Conservation (phyloP, 139 green algal genomes). For the Tetraselmis chui region DNA sequence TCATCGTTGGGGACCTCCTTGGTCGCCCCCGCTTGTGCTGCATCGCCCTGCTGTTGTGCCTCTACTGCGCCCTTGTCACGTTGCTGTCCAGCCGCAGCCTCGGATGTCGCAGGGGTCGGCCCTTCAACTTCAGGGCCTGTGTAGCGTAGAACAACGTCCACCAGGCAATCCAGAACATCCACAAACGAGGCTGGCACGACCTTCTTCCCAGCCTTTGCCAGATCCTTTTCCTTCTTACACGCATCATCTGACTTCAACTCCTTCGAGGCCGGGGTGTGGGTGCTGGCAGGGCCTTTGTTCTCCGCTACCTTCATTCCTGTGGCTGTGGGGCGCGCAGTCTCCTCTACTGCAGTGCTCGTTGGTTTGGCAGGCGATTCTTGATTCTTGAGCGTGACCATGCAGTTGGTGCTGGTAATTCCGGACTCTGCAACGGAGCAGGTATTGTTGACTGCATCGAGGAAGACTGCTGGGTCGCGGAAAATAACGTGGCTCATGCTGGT, state of each 20-base stretch:
- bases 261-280: too few species aligned
- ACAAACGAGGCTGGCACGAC: conserved; percentile 59
- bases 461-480: conserved; percentile 59
- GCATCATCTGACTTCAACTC: too few species aligned
- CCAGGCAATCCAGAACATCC: conserved; percentile 72
- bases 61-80: background rate
- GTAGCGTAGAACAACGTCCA: conserved; percentile 66
- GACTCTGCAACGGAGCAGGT: conserved; percentile 43
- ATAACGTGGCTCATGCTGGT: conserved; percentile 40
- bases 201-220: conserved; percentile 29
- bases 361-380: background rate
- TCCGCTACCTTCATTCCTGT: too few species aligned
- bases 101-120: background rate
- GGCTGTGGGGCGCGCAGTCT: too few species aligned
- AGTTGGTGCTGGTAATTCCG: background rate
- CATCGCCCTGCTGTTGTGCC: background rate
- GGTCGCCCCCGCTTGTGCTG: background rate
- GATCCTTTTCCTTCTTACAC: too few species aligned
- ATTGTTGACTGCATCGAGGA: conserved; percentile 59
- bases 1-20: background rate
- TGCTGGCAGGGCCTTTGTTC: too few species aligned
- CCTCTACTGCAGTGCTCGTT: too few species aligned
- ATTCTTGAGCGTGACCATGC: conserved; percentile 21
- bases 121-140: conserved; percentile 11
- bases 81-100: background rate